Percentiles rank a stretch among this genome's conserved stretches.
These are phyloP conservation scores for Kalanchoe fedtschenkoi DNA, from an alignment of 164 flowering plant species.

Conservation along the genomic window DNA sequence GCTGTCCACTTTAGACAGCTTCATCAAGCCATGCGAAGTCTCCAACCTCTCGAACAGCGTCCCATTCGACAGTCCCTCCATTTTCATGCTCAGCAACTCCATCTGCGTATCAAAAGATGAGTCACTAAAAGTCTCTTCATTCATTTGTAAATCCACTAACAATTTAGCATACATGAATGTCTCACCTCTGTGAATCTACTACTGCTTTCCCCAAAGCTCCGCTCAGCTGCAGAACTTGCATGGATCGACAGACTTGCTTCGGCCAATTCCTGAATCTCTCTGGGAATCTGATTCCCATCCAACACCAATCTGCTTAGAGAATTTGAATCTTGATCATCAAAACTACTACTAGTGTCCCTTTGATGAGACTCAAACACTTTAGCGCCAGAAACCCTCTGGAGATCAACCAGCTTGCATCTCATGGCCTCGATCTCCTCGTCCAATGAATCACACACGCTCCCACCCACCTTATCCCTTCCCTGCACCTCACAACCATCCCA, in stretches of 20 bases:
- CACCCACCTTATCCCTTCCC: conserved; percentile 55
- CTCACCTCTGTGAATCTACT: conserved; percentile 38
- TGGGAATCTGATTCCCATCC: conserved; percentile 26
- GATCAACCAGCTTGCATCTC: conserved; percentile 35
- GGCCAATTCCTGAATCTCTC: conserved; percentile 42
- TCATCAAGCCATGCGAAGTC: conserved; percentile 32
- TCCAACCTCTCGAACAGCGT: too few relatives aligned
- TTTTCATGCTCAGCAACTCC: conserved; percentile 37
- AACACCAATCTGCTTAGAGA: conserved; percentile 39
- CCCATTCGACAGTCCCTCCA: conserved; percentile 68
- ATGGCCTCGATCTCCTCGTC: conserved; percentile 54
- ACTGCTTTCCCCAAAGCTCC: conserved; percentile 11
- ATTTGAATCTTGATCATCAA: conserved; percentile 45
- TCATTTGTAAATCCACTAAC: too few relatives aligned
- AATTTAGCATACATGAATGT: not conserved
- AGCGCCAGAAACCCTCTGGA: conserved; percentile 26
- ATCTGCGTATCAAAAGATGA: conserved; percentile 29
- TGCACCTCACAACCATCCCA: conserved; percentile 7
- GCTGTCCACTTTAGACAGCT: conserved; percentile 24
- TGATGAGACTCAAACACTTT: conserved; percentile 16
- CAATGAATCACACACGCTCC: conserved; percentile 22
- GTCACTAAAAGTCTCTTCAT: too few relatives aligned
- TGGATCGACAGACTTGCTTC: conserved; percentile 35
- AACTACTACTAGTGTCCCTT: conserved; percentile 32
- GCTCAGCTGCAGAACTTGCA: conserved; percentile 11